These are phyloP conservation scores for Colletotrichum sp. DNA, from an alignment of 2,329 filamentous ascomycete genomes.

Conservation along the genomic window DNA sequence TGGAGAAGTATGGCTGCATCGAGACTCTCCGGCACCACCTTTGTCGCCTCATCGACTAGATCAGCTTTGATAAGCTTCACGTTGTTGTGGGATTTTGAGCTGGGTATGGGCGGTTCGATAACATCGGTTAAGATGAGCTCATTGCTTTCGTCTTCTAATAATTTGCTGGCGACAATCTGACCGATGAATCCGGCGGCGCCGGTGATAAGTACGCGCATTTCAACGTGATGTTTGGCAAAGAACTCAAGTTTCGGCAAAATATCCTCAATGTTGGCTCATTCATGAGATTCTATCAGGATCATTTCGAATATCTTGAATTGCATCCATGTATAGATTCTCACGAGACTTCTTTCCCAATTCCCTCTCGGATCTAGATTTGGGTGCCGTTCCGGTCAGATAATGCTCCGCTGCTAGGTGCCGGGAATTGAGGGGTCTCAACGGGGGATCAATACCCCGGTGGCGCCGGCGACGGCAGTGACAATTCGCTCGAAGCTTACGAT, in stretches of 20 bases:
- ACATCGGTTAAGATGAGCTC: background rate
- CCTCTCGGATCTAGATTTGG: background rate
- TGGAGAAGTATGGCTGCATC: slow-evolving; percentile 40
- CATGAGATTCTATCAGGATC: background rate
- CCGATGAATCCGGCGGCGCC: background rate
- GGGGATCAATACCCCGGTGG: background rate
- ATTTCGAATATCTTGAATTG: background rate
- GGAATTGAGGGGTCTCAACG: background rate
- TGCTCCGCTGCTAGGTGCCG: background rate
- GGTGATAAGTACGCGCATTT: background rate
- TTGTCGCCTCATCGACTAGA: background rate
- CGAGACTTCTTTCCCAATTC: background rate
- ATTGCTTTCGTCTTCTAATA: background rate
- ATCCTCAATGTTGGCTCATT: fast-evolving
- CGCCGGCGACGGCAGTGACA: fast-evolving
- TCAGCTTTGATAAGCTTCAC: background rate
- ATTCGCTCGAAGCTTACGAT: background rate
- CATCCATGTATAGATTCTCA: fast-evolving
- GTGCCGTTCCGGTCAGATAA: background rate
- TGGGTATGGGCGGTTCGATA: background rate
- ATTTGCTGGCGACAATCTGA: background rate
- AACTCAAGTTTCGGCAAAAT: fast-evolving
- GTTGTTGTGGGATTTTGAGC: background rate
- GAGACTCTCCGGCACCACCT: background rate
- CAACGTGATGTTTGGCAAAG: fast-evolving